These are phyloP conservation scores for Thuja plicata DNA, from an alignment of 83 land plant species.

Conservation along the genomic window DNA sequence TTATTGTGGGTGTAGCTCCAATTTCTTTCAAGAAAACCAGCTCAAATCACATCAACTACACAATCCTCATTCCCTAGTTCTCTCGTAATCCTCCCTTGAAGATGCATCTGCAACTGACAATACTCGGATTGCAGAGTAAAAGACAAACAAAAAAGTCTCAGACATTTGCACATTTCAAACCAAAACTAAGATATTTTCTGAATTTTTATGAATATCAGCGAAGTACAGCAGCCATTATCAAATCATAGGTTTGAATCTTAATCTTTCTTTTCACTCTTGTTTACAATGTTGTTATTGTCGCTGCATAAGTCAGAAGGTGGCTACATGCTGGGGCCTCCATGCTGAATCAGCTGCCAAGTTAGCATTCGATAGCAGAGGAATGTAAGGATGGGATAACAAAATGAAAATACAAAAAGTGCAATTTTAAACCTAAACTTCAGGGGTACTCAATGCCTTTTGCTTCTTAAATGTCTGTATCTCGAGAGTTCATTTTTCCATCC, in stretches of 20 bases:
- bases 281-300: neutral
- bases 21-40: neutral
- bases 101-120: neutral
- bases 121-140: neutral
- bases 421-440: neutral
- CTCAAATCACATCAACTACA: slow-evolving; percentile 3
- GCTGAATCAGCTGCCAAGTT: neutral
- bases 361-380: neutral
- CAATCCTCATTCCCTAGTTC: neutral
- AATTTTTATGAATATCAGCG: neutral
- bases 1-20: neutral
- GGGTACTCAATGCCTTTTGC: neutral
- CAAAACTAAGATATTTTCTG: neutral
- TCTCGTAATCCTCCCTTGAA: neutral
- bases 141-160: neutral
- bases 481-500: neutral
- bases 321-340: neutral
- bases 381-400: neutral
- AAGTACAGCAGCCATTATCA: neutral
- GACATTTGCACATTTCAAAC: neutral
- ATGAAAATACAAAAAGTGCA: neutral
- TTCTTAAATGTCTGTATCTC: neutral
- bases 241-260: neutral
- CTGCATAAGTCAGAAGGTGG: neutral
- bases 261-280: neutral